Percentiles rank a stretch among this genome's conserved stretches.
Conservation (phyloP, 176 grass and related monocot species). For the Eragrostis nindensis region DNA sequence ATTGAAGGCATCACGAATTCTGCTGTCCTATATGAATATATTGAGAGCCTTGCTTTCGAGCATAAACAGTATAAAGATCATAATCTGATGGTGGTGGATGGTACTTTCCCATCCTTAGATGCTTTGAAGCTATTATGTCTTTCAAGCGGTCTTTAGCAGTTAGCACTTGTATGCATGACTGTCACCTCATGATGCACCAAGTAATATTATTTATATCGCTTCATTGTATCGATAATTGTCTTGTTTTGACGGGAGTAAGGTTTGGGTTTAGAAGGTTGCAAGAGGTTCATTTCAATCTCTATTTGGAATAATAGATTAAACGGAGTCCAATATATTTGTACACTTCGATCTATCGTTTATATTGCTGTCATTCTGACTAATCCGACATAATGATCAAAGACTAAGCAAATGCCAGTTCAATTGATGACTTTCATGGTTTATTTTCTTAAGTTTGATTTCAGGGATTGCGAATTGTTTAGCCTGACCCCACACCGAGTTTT, state of each 20-base stretch:
- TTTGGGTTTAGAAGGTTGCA: neutral
- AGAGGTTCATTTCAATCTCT: neutral
- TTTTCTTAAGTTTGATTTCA: too few relatives aligned
- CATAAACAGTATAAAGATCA: constrained; percentile 32
- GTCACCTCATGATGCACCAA: constrained; percentile 16
- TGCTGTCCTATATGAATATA: constrained; percentile 31
- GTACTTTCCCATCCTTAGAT: neutral
- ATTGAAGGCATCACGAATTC: constrained; percentile 6
- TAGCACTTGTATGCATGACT: constrained; percentile 3
- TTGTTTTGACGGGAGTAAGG: neutral
- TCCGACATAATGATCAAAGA: too few relatives aligned
- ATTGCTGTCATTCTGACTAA: too few relatives aligned
- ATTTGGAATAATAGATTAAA: neutral
- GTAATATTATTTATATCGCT: neutral
- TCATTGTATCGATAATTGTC: neutral
- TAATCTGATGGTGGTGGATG: constrained; percentile 9
- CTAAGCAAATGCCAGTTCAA: too few relatives aligned
- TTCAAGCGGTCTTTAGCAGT: neutral
- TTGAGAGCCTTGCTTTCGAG: neutral
- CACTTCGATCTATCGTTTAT: neutral
- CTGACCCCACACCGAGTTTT: neutral
- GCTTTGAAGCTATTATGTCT: neutral
- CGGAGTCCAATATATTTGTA: neutral
- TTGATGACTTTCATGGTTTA: too few relatives aligned
- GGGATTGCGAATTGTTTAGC: too few relatives aligned